Conservation (phyloP, 2,329 filamentous ascomycete genomes). For the Chaetomium sp. region DNA sequence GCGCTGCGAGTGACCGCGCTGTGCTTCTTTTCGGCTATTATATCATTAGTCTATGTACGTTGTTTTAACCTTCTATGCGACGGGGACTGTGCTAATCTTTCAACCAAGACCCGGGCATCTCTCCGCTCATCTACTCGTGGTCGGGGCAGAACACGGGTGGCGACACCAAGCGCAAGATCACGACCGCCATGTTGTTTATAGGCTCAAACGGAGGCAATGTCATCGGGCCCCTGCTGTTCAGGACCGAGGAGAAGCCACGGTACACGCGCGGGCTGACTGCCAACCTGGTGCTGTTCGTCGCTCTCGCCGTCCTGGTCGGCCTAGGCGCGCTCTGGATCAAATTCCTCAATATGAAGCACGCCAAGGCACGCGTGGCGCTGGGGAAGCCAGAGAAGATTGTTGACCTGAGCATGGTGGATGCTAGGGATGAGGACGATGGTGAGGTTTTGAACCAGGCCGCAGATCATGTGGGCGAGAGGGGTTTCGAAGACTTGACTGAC, state of each 20-base stretch:
- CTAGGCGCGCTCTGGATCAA: constrained; percentile 13
- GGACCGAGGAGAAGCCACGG: constrained; percentile 9
- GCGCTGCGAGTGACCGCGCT: constrained; percentile 2
- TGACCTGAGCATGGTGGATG: constrained; percentile 13
- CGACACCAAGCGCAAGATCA: constrained; percentile 15
- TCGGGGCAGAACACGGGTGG: constrained; percentile 13
- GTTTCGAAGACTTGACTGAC: constrained; percentile 12
- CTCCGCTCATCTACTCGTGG: constrained; percentile 17
- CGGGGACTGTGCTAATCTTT: too few relatives aligned
- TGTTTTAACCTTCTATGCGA: too few relatives aligned
- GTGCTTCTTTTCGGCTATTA: constrained; percentile 12
- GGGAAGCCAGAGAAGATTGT: constrained; percentile 18
- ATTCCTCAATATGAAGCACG: constrained; percentile 8
- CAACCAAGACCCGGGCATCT: constrained; percentile 13
- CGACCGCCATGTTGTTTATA: constrained; percentile 2
- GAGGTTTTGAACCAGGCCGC: constrained; percentile 10
- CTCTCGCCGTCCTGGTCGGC: constrained; percentile 2
- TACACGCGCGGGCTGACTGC: constrained; percentile 12
- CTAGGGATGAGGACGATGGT: neutral
- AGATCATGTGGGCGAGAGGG: constrained; percentile 9
- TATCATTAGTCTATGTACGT: too few relatives aligned
- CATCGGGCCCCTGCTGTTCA: constrained; percentile 14
- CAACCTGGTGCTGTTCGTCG: constrained; percentile 12
- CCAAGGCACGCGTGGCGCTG: constrained; percentile 11
- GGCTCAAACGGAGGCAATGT: constrained; percentile 8